A percentile compares a stretch with the other conserved stretches of the same genome.
These are phyloP conservation scores for Aspergillus tamarii DNA, from an alignment of 2,329 filamentous ascomycete species.

Conservation along the genomic window DNA sequence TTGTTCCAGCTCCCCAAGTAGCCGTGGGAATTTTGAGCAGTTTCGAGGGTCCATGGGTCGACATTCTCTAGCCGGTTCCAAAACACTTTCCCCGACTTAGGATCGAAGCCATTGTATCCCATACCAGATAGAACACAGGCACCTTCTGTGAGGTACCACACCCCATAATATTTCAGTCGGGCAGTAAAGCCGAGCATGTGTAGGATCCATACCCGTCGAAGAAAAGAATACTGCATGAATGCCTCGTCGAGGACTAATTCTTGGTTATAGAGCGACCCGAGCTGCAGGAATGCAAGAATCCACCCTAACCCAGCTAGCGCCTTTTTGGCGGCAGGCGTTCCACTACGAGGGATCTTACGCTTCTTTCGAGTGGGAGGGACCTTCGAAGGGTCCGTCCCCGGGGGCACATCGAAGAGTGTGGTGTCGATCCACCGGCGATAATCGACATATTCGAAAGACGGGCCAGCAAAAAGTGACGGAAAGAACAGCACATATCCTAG, in stretches of 20 bases:
- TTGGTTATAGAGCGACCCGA: constrained; percentile 69
- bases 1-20: constrained; percentile 97
- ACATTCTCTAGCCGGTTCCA: constrained; percentile 94
- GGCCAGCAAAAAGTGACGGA: constrained; percentile 83
- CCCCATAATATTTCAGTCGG: constrained; percentile 93
- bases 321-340: constrained; percentile 80
- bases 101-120: constrained; percentile 91
- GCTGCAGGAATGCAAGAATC: constrained; percentile 76
- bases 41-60: constrained; percentile 80
- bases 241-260: constrained; percentile 65
- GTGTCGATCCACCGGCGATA: constrained; percentile 92
- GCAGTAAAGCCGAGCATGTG: constrained; percentile 82
- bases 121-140: constrained; percentile 91
- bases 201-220: constrained; percentile 74
- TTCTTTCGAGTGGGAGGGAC: constrained; percentile 85
- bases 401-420: constrained; percentile 86
- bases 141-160: constrained; percentile 91
- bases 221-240: constrained; percentile 69
- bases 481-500: constrained; percentile 94
- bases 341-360: constrained; percentile 89
- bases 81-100: constrained; percentile 77
- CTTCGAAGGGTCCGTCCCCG: constrained; percentile 79
- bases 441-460: constrained; percentile 92
- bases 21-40: constrained; percentile 88
- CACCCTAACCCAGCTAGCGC: constrained; percentile 72